A percentile compares a stretch with the other conserved stretches of the same genome.
Conservation (phyloP, 495 filamentous ascomycete species). For the Neurospora sp. region DNA sequence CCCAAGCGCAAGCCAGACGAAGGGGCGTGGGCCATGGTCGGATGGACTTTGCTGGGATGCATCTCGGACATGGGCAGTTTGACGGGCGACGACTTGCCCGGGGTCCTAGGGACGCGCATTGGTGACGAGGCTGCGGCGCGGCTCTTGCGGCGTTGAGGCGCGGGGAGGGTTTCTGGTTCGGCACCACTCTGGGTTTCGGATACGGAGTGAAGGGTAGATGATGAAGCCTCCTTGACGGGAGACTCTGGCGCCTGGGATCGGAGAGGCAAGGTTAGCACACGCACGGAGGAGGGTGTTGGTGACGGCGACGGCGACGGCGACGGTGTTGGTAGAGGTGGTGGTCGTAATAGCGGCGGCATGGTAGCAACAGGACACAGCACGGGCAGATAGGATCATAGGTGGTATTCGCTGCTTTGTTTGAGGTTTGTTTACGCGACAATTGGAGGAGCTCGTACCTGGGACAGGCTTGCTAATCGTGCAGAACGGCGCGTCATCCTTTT, state of each 20-base stretch:
- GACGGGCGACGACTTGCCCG: slow-evolving; percentile 31
- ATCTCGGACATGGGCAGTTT: slow-evolving; percentile 59
- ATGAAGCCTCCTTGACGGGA: slow-evolving; percentile 2
- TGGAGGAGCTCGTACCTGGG: slow-evolving; percentile 26
- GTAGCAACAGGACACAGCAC: neutral
- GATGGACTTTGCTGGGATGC: slow-evolving; percentile 67
- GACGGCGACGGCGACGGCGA: neutral
- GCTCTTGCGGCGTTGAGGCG: slow-evolving; percentile 16
- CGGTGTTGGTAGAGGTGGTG: neutral
- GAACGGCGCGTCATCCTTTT: slow-evolving; percentile 34
- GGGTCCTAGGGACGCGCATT: slow-evolving; percentile 28
- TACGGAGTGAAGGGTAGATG: slow-evolving; percentile 31
- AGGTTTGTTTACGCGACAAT: slow-evolving; percentile 5
- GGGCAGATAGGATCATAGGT: neutral
- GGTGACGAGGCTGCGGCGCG: slow-evolving; percentile 32
- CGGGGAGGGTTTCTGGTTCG: slow-evolving; percentile 5
- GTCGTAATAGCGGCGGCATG: neutral
- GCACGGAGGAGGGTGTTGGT: slow-evolving; percentile 5
- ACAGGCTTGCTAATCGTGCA: slow-evolving; percentile 35
- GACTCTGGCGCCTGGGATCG: slow-evolving; percentile 11
- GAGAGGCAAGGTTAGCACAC: slow-evolving; percentile 1
- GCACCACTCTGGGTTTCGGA: slow-evolving; percentile 30
- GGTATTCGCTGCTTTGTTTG: neutral
- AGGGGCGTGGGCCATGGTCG: slow-evolving; percentile 51
- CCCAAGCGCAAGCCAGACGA: slow-evolving; percentile 59